Percentiles rank a stretch among this genome's conserved stretches.
These are phyloP conservation scores for Setaria italica DNA, from an alignment of 202 grass and related monocot genomes.

Conservation along the genomic window DNA sequence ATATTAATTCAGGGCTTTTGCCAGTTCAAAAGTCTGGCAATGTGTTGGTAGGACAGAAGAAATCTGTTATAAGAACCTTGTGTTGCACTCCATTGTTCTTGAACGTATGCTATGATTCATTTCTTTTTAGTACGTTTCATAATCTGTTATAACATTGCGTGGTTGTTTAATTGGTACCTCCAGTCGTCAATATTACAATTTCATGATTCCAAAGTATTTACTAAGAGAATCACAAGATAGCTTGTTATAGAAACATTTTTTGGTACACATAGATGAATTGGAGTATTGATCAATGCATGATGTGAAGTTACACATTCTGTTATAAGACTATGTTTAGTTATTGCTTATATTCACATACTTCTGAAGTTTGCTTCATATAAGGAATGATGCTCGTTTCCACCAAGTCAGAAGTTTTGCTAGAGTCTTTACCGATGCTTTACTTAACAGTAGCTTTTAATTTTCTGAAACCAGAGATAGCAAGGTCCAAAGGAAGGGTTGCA, in stretches of 20 bases:
- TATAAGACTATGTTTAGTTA: not conserved
- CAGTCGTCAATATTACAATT: not conserved
- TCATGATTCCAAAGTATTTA: not conserved
- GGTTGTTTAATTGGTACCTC: not conserved
- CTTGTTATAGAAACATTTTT: not conserved
- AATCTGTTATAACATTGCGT: not conserved
- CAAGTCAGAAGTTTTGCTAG: not conserved
- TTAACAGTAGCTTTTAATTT: slow-evolving; percentile 27
- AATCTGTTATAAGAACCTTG: not conserved
- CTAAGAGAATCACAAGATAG: not conserved
- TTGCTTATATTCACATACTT: not conserved
- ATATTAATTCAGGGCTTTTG: not conserved
- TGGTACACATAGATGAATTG: not conserved
- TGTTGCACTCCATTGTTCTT: not conserved
- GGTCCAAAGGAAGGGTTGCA: slow-evolving; percentile 89
- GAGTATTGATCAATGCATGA: not conserved
- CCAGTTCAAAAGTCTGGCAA: not conserved
- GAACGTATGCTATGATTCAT: not conserved
- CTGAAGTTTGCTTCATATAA: slow-evolving; percentile 10
- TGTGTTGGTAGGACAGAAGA: not conserved
- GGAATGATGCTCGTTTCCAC: not conserved
- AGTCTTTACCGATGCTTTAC: slow-evolving; percentile 18
- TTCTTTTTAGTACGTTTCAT: not conserved
- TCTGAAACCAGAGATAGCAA: slow-evolving; percentile 81
- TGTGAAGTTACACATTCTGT: slow-evolving; percentile 8